Base-by-base conservation (phyloP, 2,329 filamentous ascomycete species). In the Apiospora hydei region DNA sequence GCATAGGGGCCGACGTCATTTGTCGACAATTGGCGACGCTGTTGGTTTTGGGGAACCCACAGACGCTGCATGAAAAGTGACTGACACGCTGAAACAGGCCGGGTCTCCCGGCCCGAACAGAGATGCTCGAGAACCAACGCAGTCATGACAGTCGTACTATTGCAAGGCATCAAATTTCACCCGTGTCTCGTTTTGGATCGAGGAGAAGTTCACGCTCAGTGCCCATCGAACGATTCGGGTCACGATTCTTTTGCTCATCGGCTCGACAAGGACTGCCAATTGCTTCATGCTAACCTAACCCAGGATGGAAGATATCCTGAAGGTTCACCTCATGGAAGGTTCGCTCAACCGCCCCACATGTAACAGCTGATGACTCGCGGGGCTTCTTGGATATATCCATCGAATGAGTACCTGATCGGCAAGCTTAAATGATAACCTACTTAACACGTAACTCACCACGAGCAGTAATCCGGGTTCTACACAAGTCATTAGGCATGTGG, bases 1-100 rank as follows among this genome's bases (percentile, higher is more conserved):
- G 57, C 57, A 64, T 64, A 41, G 34, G 3, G 57, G 14, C n/a
- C 57, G 34, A 64, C 57, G 57, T 64, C 57, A 64, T 64, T 64
- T 41, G 21, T 41, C 41, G 57, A 41, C 24, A 64, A 64, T 64
- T 16, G 34, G 57, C 57, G 57, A 64, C 57, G 34, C n/a, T 24
- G 57, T 41, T 64, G 34, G 57, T 64, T 64, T 64, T 4, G 57
- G 21, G 18, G 41, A 64, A 18, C 16, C 8, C 57, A 41, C 57
- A 64, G 34, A 41, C 34, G 34, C 57, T 10, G 34, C 34, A 41
- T n/a, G 41, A 34, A 43, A 8, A 43, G 13, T 43, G 3, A 64
- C 38, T 64, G 57, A 64, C 34, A 64, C 18, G 34, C 18, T 64
- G 57, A 64, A 64, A 64, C 57, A 64, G 34, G 21, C 57, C 34